Evolutionary conservation across 2,329 filamentous ascomycete species (phyloP).

Genomic region (Neonectria magnoliae): DNA sequence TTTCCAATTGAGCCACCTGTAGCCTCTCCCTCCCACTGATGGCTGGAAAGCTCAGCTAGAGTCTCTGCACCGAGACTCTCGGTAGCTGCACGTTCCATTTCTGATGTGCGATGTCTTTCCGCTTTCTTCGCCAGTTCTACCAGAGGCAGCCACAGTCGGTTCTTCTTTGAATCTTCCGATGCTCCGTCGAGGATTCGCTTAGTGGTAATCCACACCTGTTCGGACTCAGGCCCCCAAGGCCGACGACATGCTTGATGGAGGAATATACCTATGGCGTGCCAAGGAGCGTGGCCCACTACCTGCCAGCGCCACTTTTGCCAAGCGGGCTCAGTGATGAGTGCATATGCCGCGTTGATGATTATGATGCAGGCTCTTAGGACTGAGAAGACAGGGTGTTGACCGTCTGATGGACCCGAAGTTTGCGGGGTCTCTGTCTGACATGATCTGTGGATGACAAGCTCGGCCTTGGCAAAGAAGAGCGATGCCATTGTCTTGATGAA

Average conservation of each 20-base stretch:
- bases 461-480: constrained; percentile 43
- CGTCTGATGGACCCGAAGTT: background rate
- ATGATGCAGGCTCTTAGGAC: constrained; percentile 22
- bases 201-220: constrained; percentile 36
- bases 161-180: constrained; percentile 16
- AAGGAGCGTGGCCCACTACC: constrained; percentile 41
- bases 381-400: background rate
- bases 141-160: constrained; percentile 32
- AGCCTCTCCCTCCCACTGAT: background rate
- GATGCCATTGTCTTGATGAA: constrained; percentile 36
- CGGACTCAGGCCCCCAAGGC: constrained; percentile 37
- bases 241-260: constrained; percentile 33
- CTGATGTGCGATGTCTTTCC: constrained; percentile 24
- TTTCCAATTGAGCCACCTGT: background rate
- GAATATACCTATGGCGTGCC: constrained; percentile 40
- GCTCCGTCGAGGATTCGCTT: constrained; percentile 14
- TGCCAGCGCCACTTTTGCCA: constrained; percentile 46
- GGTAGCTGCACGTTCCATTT: constrained; percentile 14
- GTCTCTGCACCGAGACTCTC: background rate
- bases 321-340: constrained; percentile 31
- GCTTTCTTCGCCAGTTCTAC: constrained; percentile 16
- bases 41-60: background rate
- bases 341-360: constrained; percentile 34
- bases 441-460: constrained; percentile 33
- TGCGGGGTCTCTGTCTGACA: background rate